A percentile compares a stretch with the other conserved stretches of the same genome.
These are phyloP conservation scores for Leavenworthia alabamica DNA, from an alignment of 345 rosid species.

Conservation along the genomic window DNA sequence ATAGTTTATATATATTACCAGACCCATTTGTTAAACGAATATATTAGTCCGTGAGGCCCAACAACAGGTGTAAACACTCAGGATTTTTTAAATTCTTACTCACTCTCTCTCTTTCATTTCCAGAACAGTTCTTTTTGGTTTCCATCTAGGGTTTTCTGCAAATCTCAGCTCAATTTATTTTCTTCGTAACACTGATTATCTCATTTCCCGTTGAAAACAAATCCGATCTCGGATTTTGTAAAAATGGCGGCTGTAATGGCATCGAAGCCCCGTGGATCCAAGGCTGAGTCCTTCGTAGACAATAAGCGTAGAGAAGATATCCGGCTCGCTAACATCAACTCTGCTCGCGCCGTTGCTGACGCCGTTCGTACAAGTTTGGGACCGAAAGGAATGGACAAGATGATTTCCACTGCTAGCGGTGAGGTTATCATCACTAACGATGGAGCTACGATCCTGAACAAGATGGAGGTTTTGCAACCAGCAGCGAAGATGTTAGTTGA, in stretches of 20 bases:
- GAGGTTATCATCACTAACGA: conserved; percentile 97
- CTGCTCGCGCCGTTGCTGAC: conserved; percentile 77
- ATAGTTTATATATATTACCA: too few species aligned
- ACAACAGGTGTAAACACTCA: conserved; percentile 17
- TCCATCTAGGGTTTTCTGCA: conserved; percentile 18
- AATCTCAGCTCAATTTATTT: background rate
- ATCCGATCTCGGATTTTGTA: background rate
- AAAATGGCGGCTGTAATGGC: conserved; percentile 45
- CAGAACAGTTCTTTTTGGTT: too few species aligned
- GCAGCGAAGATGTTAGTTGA: conserved; percentile 98
- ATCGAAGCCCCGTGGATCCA: conserved; percentile 47
- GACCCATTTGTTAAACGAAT: too few species aligned
- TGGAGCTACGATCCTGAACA: conserved; percentile 95
- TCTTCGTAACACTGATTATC: background rate
- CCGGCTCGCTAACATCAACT: conserved; percentile 76
- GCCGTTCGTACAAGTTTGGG: conserved; percentile 91
- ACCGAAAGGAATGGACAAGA: conserved; percentile 99
- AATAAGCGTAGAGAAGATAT: conserved; percentile 91
- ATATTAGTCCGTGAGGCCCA: background rate
- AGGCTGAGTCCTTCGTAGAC: conserved; percentile 89
- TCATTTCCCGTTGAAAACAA: background rate
- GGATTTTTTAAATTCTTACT: background rate
- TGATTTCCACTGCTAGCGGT: conserved; percentile 84
- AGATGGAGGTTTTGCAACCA: conserved; percentile 95
- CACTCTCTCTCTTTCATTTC: conserved; percentile 12